Conservation (phyloP, 2,329 filamentous ascomycete species). For the Chaetothyriales sp. region DNA sequence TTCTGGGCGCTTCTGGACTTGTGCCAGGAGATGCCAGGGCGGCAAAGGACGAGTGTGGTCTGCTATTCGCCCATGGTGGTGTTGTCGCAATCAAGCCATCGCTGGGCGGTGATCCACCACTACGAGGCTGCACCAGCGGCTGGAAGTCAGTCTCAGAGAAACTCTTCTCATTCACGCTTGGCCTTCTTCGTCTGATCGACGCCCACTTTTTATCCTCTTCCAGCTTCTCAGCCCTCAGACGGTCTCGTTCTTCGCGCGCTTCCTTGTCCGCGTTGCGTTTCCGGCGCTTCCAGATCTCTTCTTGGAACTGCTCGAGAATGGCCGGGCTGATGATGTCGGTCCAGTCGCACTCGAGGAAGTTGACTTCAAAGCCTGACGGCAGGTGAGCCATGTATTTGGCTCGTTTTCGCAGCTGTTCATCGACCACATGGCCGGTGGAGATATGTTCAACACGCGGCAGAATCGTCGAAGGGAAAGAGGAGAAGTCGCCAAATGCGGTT, state of each 20-base stretch:
- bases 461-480: slow-evolving; percentile 68
- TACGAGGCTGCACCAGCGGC: slow-evolving; percentile 35
- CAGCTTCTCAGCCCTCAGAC: slow-evolving; percentile 63
- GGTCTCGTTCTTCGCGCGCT: slow-evolving; percentile 69
- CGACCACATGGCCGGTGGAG: slow-evolving; percentile 72
- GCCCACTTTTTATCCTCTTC: slow-evolving; percentile 57
- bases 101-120: slow-evolving; percentile 19
- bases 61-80: slow-evolving; percentile 26
- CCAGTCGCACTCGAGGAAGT: slow-evolving; percentile 88
- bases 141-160: slow-evolving; percentile 50
- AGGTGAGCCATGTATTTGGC: slow-evolving; percentile 79
- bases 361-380: slow-evolving; percentile 79
- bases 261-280: slow-evolving; percentile 72
- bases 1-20: slow-evolving; percentile 59
- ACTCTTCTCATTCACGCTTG: slow-evolving; percentile 34
- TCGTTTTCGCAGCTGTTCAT: slow-evolving; percentile 67
- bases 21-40: slow-evolving; percentile 61
- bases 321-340: slow-evolving; percentile 68
- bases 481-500: slow-evolving; percentile 70
- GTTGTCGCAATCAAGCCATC: slow-evolving; percentile 25
- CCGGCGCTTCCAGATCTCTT: slow-evolving; percentile 60
- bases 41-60: slow-evolving; percentile 29
- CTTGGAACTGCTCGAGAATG: slow-evolving; percentile 58
- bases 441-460: slow-evolving; percentile 79
- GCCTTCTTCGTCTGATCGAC: slow-evolving; percentile 47